Evolutionary conservation across 208 protist genomes (phyloP).

Genomic region (Porcisia hertigi): DNA sequence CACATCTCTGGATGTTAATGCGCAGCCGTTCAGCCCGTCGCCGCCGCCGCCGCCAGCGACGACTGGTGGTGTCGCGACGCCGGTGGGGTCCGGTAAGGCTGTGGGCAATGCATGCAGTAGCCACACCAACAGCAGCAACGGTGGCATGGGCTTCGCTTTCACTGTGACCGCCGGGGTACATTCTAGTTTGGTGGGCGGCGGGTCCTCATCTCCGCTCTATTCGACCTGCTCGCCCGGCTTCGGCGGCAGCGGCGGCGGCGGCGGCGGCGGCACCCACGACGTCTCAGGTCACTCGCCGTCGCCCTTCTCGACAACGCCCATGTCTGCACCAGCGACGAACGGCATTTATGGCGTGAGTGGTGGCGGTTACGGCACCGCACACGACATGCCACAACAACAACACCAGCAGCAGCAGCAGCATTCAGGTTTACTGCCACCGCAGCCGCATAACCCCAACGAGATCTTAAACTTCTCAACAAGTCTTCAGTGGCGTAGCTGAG

Average conservation of each 20-base stretch:
- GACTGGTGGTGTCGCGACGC: slow-evolving; percentile 1
- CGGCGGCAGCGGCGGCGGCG: slow-evolving; percentile 6
- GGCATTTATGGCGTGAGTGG: slow-evolving; percentile 23
- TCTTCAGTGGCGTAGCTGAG: slow-evolving; percentile 28
- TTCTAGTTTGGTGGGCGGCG: slow-evolving; percentile 8
- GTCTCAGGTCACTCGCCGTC: slow-evolving; percentile 21
- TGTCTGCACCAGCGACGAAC: slow-evolving; percentile 5
- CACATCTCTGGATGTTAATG: slow-evolving; percentile 53
- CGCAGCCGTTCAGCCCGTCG: slow-evolving; percentile 56
- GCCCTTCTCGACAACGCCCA: slow-evolving; percentile 29
- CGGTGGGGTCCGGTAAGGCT: slow-evolving; percentile 5
- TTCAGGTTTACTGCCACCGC: slow-evolving; percentile 16
- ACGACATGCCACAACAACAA: slow-evolving; percentile 5
- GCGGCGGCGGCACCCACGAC: slow-evolving; percentile 16
- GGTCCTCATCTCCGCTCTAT: slow-evolving; percentile 19
- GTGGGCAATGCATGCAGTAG: slow-evolving; percentile 5
- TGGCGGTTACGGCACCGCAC: not conserved
- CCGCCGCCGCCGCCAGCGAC: slow-evolving; percentile 13
- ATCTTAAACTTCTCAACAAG: slow-evolving; percentile 28
- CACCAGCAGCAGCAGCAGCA: slow-evolving; percentile 10
- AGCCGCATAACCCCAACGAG: slow-evolving; percentile 25
- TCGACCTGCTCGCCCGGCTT: slow-evolving; percentile 13
- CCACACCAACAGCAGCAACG: slow-evolving; percentile 8
- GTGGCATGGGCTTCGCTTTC: slow-evolving; percentile 28
- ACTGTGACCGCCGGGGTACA: slow-evolving; percentile 32